Conservation (phyloP, 768 basidiomycete genomes). For the Agrocybe pediades region DNA sequence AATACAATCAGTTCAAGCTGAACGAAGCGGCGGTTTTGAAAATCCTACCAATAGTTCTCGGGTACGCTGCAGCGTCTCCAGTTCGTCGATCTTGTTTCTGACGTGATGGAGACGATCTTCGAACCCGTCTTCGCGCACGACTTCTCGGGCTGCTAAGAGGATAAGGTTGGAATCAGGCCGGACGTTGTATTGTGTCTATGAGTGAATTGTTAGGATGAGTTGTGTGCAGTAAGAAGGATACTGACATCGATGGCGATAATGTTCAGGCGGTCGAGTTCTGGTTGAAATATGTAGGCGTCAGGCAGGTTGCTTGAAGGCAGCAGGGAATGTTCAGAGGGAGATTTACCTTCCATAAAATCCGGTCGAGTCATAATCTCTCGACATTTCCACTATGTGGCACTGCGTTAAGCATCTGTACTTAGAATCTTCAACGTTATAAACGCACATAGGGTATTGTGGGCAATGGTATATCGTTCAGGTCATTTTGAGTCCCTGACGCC, state of each 20-base stretch:
- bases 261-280: slow-evolving; percentile 68
- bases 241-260: slow-evolving; percentile 80
- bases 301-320: background rate
- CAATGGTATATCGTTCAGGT: slow-evolving; percentile 51
- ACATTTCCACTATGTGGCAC: slow-evolving; percentile 53
- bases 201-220: background rate
- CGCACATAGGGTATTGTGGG: slow-evolving; percentile 68
- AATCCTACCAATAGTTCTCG: slow-evolving; percentile 68
- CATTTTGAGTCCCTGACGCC: slow-evolving; percentile 25
- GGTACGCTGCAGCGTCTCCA: slow-evolving; percentile 82
- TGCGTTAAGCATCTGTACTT: background rate
- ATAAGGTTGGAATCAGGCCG: slow-evolving; percentile 83
- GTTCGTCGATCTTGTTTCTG: slow-evolving; percentile 78
- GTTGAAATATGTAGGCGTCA: background rate
- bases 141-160: slow-evolving; percentile 69
- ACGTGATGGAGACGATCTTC: slow-evolving; percentile 79
- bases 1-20: too few species aligned
- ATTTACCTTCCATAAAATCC: slow-evolving; percentile 76
- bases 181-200: slow-evolving; percentile 70
- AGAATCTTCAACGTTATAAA: slow-evolving; percentile 1
- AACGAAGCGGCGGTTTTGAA: too few species aligned
- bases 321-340: background rate
- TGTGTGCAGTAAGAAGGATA: background rate
- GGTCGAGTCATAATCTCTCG: slow-evolving; percentile 83
- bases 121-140: slow-evolving; percentile 76